Percentiles rank a stretch among this genome's conserved stretches.
Conservation (phyloP, 2,329 filamentous ascomycete genomes). For the Zymoseptoria tritici region DNA sequence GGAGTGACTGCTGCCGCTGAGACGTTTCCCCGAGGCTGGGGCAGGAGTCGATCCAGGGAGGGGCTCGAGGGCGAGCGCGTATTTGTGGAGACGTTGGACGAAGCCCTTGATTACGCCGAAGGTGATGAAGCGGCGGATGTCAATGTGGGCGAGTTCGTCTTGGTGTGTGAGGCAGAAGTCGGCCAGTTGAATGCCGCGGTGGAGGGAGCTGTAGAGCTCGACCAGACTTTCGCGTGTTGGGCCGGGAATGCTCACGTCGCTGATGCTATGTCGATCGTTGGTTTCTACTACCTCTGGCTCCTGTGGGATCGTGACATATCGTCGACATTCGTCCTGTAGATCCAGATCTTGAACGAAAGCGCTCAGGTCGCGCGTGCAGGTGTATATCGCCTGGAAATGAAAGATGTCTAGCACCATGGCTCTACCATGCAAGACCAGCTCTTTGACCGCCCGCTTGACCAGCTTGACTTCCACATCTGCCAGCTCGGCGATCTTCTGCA, state of each 20-base stretch:
- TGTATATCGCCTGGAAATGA: constrained; percentile 88
- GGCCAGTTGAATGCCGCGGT: constrained; percentile 73
- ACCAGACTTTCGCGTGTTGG: constrained; percentile 47
- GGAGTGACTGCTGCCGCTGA: background rate
- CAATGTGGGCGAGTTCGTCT: constrained; percentile 65
- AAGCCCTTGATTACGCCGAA: constrained; percentile 95
- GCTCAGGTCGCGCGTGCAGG: constrained; percentile 68
- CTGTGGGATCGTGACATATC: constrained; percentile 60
- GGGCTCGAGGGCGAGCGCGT: constrained; percentile 53
- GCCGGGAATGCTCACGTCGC: background rate
- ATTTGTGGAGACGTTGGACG: constrained; percentile 83
- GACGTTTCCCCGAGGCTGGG: constrained; percentile 9
- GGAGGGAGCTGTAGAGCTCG: constrained; percentile 77
- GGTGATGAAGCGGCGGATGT: constrained; percentile 84
- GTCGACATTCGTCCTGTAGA: constrained; percentile 78
- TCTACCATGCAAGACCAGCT: constrained; percentile 89
- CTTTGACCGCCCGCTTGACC: constrained; percentile 76
- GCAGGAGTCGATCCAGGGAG: constrained; percentile 7
- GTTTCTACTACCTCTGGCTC: background rate
- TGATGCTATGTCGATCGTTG: background rate
- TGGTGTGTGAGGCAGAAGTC: constrained; percentile 78
- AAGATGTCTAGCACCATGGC: constrained; percentile 89
- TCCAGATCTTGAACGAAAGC: constrained; percentile 69
- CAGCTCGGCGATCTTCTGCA: constrained; percentile 75
- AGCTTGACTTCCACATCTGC: constrained; percentile 83